Percentiles rank a stretch among this genome's conserved stretches.
Conservation (phyloP, 2,329 filamentous ascomycete genomes). For the Monosporascus sp. region DNA sequence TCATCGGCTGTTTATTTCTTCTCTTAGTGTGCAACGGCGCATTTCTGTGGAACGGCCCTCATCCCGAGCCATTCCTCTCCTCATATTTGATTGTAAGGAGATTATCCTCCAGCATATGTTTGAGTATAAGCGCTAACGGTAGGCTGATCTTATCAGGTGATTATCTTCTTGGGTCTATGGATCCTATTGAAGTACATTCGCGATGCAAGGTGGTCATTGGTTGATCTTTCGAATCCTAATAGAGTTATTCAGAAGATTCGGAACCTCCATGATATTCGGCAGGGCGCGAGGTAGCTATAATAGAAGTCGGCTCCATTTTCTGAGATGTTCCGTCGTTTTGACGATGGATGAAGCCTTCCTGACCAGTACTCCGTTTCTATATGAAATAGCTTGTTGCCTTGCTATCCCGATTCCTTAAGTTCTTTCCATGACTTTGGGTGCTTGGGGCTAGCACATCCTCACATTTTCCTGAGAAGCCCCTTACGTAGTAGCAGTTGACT, state of each 20-base stretch:
- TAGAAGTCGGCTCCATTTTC: too few species aligned
- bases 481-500: too few species aligned
- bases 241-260: slow-evolving; percentile 23
- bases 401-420: too few species aligned
- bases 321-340: too few species aligned
- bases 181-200: slow-evolving; percentile 22
- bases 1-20: slow-evolving; percentile 30
- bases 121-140: neutral
- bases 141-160: slow-evolving; percentile 12
- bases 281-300: neutral
- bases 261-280: slow-evolving; percentile 20
- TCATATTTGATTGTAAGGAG: slow-evolving; percentile 33
- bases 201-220: slow-evolving; percentile 22
- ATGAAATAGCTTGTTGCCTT: too few species aligned
- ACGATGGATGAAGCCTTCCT: too few species aligned
- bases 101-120: neutral
- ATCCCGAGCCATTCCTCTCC: slow-evolving; percentile 29
- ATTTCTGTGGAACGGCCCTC: slow-evolving; percentile 30
- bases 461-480: too few species aligned
- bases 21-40: slow-evolving; percentile 29
- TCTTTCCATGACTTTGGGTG: too few species aligned
- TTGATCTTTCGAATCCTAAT: slow-evolving; percentile 24
- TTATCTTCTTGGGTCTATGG: slow-evolving; percentile 25
- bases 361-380: too few species aligned
- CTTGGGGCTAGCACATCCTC: too few species aligned